Evolutionary conservation across 2,329 filamentous ascomycete genomes (phyloP), one percentile per base, ranked within the genome.

Genomic region (Colletotrichum sp.): DNA sequence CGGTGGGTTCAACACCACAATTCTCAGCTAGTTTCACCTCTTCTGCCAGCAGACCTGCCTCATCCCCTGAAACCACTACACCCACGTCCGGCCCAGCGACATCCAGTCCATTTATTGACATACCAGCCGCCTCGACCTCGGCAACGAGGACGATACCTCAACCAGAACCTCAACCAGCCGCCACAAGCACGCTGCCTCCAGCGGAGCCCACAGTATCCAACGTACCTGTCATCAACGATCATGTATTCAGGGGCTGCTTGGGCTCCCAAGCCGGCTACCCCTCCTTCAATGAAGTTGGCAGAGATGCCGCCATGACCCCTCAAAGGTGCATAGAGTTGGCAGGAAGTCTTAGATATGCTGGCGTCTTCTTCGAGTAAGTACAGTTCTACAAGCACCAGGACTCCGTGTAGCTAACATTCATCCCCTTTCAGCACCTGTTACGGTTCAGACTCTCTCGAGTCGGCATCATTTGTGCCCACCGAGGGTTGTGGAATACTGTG

Each of bases 281-380:
- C 1, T 30, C 29, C 5, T 63, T 63, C 30, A 30, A 19, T n/a
- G 61, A 63, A 19, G 19, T 63, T 15, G 61, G 30, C 2, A 63
- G 30, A 0, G 61, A 63, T 25, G 30, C 29, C 27, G 61, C 61
- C 6, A 63, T 63, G 61, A 63, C 61, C 0, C 61, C 61, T 63
- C 61, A 63, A 63, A 63, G 8, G 7, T 63, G 61, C 2, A 15
- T 63, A 12, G 1, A 27, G 3, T 13, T 63, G 29, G 13, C 9
- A 8, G n/a, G 30, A 36, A 30, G 29, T 5, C 30, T 27, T 12
- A 63, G 19, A 63, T 63, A 63, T 32, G 25, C 61, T 15, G 61
- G 61, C 8, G 61, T 63, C n/a, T 25, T 63, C 29, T 63, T 63
- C 30, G 61, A 63, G 61, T 36, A 63, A 63, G 61, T 63, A 34